Evolutionary conservation across 2,329 filamentous ascomycete genomes (phyloP).

Genomic region (Allantophomopsis lycopodina): DNA sequence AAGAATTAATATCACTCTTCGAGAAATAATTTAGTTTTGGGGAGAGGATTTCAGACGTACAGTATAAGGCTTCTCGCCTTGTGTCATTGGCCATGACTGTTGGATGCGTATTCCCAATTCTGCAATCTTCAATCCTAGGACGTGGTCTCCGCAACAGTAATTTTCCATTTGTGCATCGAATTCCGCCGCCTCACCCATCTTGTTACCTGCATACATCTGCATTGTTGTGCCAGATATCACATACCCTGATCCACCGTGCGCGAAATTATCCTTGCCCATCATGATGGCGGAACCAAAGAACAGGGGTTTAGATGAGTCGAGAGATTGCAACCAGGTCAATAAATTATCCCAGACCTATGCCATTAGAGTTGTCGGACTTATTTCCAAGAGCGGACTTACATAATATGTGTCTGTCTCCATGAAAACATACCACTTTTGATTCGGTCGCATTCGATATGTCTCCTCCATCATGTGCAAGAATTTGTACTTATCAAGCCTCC

Average conservation of each 20-base stretch:
- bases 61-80: conserved; percentile 38
- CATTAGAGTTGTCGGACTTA: conserved; percentile 30
- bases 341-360: conserved; percentile 27
- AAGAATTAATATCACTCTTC: no score
- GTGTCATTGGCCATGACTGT: conserved; percentile 36
- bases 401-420: conserved; percentile 46
- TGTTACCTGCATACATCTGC: conserved; percentile 27
- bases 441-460: conserved; percentile 31
- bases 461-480: conserved; percentile 45
- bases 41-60: no score
- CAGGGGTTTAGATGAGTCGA: conserved; percentile 27
- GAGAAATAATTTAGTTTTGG: no score
- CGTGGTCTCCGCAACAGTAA: conserved; percentile 36
- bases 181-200: conserved; percentile 27
- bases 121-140: conserved; percentile 31
- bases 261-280: conserved; percentile 29
- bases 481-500: conserved; percentile 48
- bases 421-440: conserved; percentile 44
- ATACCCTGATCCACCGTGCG: conserved; percentile 42
- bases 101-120: conserved; percentile 29
- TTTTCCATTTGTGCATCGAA: conserved; percentile 27
- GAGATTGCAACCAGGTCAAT: conserved; percentile 28
- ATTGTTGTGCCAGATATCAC: conserved; percentile 37
- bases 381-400: conserved; percentile 34
- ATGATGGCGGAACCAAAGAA: conserved; percentile 37